Conservation (phyloP, 371 early-diverging fungal species). For the Rhizopus delemar region DNA sequence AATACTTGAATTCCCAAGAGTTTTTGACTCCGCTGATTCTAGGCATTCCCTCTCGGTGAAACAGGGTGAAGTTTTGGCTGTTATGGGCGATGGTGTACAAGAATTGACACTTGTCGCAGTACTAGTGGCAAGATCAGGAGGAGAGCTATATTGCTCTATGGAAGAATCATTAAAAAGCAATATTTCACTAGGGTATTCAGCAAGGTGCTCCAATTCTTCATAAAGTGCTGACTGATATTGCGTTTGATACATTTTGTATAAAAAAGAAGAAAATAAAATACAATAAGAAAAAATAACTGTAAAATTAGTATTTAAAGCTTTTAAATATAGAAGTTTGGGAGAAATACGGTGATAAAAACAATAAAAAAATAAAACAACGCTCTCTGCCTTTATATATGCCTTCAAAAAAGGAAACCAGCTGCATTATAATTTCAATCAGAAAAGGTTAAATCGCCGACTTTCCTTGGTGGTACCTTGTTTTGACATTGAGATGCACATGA, state of each 20-base stretch:
- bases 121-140: neutral
- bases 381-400: neutral
- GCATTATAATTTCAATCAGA: neutral
- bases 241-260: too few relatives aligned
- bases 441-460: neutral
- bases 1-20: slow-evolving; percentile 6
- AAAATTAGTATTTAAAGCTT: too few relatives aligned
- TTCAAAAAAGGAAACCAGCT: neutral
- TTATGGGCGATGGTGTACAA: neutral
- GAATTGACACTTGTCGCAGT: neutral
- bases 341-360: neutral
- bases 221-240: too few relatives aligned
- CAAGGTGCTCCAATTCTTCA: too few relatives aligned
- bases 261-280: too few relatives aligned
- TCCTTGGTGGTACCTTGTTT: slow-evolving; percentile 1
- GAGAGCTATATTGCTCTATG: too few relatives aligned
- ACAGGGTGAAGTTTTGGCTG: slow-evolving; percentile 5
- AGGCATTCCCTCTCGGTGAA: slow-evolving; percentile 1
- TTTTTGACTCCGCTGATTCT: neutral
- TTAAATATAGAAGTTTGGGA: too few relatives aligned
- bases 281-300: too few relatives aligned
- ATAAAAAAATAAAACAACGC: neutral
- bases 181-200: too few relatives aligned
- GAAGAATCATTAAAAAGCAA: too few relatives aligned
- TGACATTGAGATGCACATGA: neutral